A percentile compares a stretch with the other conserved stretches of the same genome.
Evolutionary conservation across 108 stramenopile genomes (phyloP).

Genomic region (Chaetoceros tenuissimus): DNA sequence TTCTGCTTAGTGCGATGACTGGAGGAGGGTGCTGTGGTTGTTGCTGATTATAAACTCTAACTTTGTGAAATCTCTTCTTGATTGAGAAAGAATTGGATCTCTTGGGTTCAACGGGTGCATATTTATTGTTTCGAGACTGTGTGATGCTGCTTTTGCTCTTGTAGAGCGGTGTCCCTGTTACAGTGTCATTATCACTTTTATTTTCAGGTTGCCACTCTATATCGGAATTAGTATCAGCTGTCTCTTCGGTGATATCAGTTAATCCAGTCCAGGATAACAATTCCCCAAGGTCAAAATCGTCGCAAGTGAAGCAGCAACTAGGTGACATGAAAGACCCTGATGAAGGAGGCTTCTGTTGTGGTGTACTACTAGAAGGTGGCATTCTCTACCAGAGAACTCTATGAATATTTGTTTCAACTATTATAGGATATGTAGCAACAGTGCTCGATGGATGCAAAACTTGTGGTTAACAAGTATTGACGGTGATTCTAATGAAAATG

Average conservation of each 20-base stretch:
- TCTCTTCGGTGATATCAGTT: neutral
- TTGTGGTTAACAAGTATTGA: too few species aligned
- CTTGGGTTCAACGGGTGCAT: neutral
- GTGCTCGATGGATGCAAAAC: too few species aligned
- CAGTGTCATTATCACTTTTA: neutral
- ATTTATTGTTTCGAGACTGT: neutral
- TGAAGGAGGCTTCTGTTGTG: neutral
- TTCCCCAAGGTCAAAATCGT: neutral
- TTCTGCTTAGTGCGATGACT: neutral
- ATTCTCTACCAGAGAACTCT: neutral
- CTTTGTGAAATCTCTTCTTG: too few species aligned
- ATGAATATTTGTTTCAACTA: too few species aligned
- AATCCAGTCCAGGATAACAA: neutral
- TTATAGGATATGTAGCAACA: too few species aligned
- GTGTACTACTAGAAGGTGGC: neutral
- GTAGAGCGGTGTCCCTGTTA: neutral
- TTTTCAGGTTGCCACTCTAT: neutral
- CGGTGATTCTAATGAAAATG: too few species aligned
- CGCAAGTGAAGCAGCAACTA: neutral
- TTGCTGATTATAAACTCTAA: too few species aligned
- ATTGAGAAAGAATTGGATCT: neutral
- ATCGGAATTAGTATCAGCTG: neutral
- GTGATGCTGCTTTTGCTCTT: neutral
- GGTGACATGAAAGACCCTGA: neutral
- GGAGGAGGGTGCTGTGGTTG: neutral